A percentile compares a stretch with the other conserved stretches of the same genome.
Conservation (phyloP, 352 stramenopile species). For the Thraustochytrium striatum region DNA sequence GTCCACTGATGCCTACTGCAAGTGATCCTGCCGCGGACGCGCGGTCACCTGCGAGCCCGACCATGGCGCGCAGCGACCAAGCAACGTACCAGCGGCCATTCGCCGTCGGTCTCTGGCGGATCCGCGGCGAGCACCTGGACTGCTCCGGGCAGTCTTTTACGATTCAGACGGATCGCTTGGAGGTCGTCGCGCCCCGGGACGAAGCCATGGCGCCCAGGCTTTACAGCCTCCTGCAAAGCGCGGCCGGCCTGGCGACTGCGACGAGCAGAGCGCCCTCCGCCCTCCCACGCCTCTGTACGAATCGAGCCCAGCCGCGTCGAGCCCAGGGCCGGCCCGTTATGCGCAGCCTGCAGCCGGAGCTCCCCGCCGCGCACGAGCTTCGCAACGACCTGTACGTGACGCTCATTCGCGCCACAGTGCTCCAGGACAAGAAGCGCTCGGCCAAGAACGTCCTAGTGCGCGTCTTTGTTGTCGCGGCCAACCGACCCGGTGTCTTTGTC, state of each 20-base stretch:
- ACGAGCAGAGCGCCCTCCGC: background rate
- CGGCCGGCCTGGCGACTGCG: background rate
- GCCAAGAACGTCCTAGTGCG: slow-evolving; percentile 51
- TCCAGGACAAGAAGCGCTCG: slow-evolving; percentile 50
- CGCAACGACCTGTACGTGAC: slow-evolving; percentile 54
- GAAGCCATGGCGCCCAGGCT: background rate
- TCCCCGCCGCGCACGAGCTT: slow-evolving; percentile 5
- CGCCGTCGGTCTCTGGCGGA: background rate
- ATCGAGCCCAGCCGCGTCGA: background rate
- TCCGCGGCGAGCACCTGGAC: too few relatives aligned
- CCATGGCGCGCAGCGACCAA: background rate
- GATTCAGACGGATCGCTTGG: background rate
- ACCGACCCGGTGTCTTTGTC: slow-evolving; percentile 9
- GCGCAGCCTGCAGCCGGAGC: slow-evolving; percentile 7
- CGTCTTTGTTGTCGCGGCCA: slow-evolving; percentile 42
- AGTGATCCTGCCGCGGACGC: too few relatives aligned
- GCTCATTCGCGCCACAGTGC: slow-evolving; percentile 45
- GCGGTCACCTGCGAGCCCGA: background rate
- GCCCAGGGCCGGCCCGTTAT: background rate
- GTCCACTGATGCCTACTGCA: background rate
- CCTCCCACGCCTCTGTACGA: background rate
- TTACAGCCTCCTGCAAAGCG: background rate
- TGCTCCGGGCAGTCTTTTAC: background rate
- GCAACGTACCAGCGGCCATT: background rate
- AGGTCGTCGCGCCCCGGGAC: background rate